Conservation (phyloP, 106 monocot genomes). For the Agapanthus africanus region DNA sequence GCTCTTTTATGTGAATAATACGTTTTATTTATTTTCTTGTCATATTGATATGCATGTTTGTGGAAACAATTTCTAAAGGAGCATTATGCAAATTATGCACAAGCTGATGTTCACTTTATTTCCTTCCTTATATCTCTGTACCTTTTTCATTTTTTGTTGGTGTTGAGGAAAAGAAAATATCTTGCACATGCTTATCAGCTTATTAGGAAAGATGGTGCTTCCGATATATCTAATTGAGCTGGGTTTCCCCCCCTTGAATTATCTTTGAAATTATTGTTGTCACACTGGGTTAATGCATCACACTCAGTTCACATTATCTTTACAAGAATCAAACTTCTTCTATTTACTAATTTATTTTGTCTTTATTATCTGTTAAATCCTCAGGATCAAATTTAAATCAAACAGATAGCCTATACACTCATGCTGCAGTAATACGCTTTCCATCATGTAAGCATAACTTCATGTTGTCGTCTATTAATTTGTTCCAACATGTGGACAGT, state of each 20-base stretch:
- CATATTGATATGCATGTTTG: background rate
- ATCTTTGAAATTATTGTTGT: background rate
- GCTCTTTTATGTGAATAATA: too few species aligned
- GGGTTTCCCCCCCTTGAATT: background rate
- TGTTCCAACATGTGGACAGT: background rate
- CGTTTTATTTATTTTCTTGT: background rate
- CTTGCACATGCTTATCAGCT: background rate
- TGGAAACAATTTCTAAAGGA: background rate
- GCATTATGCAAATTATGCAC: background rate
- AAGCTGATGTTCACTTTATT: background rate
- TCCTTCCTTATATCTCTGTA: background rate
- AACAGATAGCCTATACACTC: constrained; percentile 46
- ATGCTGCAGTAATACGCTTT: constrained; percentile 80
- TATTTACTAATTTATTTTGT: constrained; percentile 5
- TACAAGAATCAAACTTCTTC: background rate
- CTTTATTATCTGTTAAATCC: constrained; percentile 4
- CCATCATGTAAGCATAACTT: constrained; percentile 53
- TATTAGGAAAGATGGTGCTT: background rate
- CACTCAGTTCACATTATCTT: background rate
- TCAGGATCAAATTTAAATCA: constrained; percentile 64
- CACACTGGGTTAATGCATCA: background rate
- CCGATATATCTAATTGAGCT: background rate
- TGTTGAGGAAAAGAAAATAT: background rate
- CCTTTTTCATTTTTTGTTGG: background rate
- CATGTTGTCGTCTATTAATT: background rate